Base-by-base conservation (phyloP, 108 stramenopile genomes). In the Nitzschia inconspicua region DNA sequence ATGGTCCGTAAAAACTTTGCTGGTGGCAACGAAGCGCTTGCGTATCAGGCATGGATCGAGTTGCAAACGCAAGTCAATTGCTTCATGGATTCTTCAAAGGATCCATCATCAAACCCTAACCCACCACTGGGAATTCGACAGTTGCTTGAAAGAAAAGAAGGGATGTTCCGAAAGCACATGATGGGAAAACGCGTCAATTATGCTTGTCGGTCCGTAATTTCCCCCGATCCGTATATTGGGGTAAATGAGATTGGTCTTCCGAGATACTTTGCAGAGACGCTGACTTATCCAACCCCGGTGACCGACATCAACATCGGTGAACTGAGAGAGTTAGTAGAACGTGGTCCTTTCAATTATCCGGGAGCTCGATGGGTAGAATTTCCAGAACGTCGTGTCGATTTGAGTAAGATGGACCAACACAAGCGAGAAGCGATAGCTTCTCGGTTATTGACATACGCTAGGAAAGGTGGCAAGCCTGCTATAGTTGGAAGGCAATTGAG, bases 181-280 rank as follows among this genome's bases (percentile, higher is more conserved):
- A 99, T 99, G 99, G 99, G 99, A 7, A 99, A 99, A 68, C 96
- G 99, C 34, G 99, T 99, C 53, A 93, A 99, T 75, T 98, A 77
- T 63, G 88, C 94, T 2, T 98, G 98, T 55, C 91, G 99, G 0
- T 94, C 91, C 25, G 97, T 98, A 37, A 97, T 98, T 60, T 95
- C 95, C 27, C 98, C 98, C 9, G 97, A 98, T 49, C 97, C 97
- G 23, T 97, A 96, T 72, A 75, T 98, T 41, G 96, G 98, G 48
- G 95, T 95, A 23, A 93, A 97, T 57, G 98, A 99, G 75, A 95
- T 99, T 39, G 99, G 99, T n/a, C 68, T 99, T 26, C 99, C 99
- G 3, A 75, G 93, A 4, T 64, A 90, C 47, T 99, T 99, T 72
- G 99, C 98, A 26, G 94, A 80, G 54, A 88, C 79, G 1, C 64